Evolutionary conservation across 169 alveolate genomes (phyloP).

Genomic region (Besnoitia besnoiti): DNA sequence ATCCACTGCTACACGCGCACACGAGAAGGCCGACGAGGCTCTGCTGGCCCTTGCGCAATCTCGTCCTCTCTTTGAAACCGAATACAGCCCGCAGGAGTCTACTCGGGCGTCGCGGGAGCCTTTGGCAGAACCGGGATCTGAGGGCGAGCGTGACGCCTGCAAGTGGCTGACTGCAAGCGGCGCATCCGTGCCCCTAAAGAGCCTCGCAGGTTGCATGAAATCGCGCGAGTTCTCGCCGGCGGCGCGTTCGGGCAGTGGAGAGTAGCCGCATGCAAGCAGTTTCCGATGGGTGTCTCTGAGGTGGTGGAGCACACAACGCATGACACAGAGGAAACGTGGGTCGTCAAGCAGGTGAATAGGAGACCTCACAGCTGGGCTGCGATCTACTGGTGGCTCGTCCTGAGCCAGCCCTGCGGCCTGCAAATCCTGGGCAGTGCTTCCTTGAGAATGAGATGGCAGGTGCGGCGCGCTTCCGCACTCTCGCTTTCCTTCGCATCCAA

Average conservation of each 20-base stretch:
- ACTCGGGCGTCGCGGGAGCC: no score
- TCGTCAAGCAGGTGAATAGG: not conserved
- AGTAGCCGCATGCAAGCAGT: not conserved
- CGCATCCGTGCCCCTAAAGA: not conserved
- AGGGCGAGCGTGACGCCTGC: not conserved
- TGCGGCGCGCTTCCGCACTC: not conserved
- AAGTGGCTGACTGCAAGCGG: not conserved
- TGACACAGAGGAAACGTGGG: not conserved
- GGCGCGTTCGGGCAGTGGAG: not conserved
- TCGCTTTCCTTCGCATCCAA: not conserved
- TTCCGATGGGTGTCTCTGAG: not conserved
- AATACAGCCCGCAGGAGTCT: not conserved
- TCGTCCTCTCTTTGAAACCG: not conserved
- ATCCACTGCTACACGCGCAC: not conserved
- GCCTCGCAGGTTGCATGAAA: not conserved
- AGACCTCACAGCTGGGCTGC: not conserved
- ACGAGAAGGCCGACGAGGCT: not conserved
- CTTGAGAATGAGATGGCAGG: not conserved
- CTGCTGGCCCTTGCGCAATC: not conserved
- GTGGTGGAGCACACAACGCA: slow-evolving; percentile 4
- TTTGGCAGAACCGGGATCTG: no score
- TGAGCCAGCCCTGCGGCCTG: not conserved
- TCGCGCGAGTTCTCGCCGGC: not conserved
- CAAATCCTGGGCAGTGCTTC: not conserved
- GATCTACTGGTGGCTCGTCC: not conserved